phyloP scores from a whole-genome alignment of 306 rosid genomes.

The Cajanus cajan region DNA sequence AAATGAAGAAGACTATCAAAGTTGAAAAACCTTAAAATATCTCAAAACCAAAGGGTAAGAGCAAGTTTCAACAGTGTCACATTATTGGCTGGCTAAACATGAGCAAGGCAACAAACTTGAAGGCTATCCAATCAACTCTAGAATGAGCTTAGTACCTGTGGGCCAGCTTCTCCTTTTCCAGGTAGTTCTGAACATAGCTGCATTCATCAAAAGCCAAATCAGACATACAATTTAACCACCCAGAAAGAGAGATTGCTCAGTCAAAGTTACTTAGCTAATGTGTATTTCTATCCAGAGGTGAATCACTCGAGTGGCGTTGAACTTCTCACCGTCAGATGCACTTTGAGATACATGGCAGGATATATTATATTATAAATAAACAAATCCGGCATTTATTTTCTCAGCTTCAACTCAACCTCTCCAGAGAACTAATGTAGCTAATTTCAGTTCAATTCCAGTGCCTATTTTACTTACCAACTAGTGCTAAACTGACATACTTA shows the following conservation, averaged over 20 bases:
- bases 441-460: background rate
- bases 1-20: constrained; percentile 1
- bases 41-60: constrained; percentile 18
- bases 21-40: constrained; percentile 19
- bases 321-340: background rate
- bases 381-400: background rate
- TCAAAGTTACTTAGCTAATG: background rate
- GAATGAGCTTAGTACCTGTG: constrained; percentile 53
- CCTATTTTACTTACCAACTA: background rate
- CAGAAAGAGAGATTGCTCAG: background rate
- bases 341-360: constrained; percentile 5
- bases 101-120: constrained; percentile 16
- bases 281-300: background rate
- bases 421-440: background rate
- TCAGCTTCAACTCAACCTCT: background rate
- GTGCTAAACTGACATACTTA: background rate
- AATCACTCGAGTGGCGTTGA: background rate
- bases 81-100: constrained; percentile 32
- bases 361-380: background rate
- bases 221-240: background rate
- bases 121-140: constrained; percentile 6
- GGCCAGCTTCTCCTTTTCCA: constrained; percentile 63
- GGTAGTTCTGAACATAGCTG: constrained; percentile 61
- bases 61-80: constrained; percentile 28
- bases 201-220: constrained; percentile 21